phyloP scores from a whole-genome alignment of 2,329 filamentous ascomycete species.

The Sporothrix mexicana region DNA sequence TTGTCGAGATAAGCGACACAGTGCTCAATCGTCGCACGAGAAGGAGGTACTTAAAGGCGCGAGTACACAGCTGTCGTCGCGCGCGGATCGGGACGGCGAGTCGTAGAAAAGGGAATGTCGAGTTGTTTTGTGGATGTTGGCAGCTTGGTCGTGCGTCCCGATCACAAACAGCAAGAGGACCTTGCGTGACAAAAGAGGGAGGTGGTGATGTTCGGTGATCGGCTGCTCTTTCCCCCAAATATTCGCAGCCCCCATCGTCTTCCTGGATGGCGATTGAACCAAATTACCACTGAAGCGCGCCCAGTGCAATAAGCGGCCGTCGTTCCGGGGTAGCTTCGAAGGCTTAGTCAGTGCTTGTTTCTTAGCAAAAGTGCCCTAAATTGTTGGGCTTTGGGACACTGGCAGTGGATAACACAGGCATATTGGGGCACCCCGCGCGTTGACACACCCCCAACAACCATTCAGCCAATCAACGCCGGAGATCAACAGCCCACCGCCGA shows the following conservation, averaged over 20 bases:
- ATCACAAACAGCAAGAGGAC: not conserved
- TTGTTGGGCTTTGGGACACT: not conserved
- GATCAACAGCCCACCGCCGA: not conserved
- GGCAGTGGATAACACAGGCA: slow-evolving; percentile 1
- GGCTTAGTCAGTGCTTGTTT: slow-evolving; percentile 27
- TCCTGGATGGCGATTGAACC: not conserved
- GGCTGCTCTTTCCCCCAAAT: slow-evolving; percentile 26
- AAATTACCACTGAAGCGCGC: slow-evolving; percentile 13
- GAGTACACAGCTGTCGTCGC: not conserved
- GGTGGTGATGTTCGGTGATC: not conserved
- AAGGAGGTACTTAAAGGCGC: not conserved
- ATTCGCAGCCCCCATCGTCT: slow-evolving; percentile 1
- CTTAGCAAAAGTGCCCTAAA: not conserved
- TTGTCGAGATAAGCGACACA: not conserved
- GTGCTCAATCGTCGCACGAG: not conserved
- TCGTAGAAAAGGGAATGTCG: not conserved
- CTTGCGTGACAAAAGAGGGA: slow-evolving; percentile 11
- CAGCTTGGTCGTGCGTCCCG: not conserved
- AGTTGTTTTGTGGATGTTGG: not conserved
- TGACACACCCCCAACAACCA: slow-evolving; percentile 24
- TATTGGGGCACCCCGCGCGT: slow-evolving; percentile 9
- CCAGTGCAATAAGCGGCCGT: not conserved
- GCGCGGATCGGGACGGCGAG: not conserved
- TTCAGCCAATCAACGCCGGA: slow-evolving; percentile 10
- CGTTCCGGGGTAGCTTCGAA: slow-evolving; percentile 10